Evolutionary conservation across 345 rosid genomes (phyloP).

Genomic region (Erodium maritimum): DNA sequence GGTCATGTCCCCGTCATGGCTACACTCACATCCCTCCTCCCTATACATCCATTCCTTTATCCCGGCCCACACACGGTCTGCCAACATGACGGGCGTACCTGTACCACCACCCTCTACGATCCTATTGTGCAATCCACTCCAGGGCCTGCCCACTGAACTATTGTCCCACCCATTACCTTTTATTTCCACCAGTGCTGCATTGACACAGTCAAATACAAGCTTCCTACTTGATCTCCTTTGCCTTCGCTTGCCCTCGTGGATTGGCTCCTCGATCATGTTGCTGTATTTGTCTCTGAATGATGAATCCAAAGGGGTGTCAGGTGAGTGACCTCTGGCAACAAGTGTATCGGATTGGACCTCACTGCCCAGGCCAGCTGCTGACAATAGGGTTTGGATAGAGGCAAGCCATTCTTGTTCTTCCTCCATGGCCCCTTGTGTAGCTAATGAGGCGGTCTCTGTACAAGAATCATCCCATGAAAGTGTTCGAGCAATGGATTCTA

Average conservation of each 20-base stretch:
- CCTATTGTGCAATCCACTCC: too few species aligned
- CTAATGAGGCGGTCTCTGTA: constrained; percentile 21
- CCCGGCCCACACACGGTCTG: constrained; percentile 49
- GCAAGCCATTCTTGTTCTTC: constrained; percentile 53
- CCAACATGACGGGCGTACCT: constrained; percentile 21
- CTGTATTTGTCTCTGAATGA: constrained; percentile 41
- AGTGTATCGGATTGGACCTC: constrained; percentile 20
- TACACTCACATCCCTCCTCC: constrained; percentile 16
- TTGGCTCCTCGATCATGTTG: constrained; percentile 28
- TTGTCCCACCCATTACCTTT: constrained; percentile 21
- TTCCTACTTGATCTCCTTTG: constrained; percentile 48
- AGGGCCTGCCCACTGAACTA: constrained; percentile 13
- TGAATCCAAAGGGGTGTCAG: constrained; percentile 67
- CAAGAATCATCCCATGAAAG: constrained; percentile 44
- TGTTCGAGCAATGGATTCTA: constrained; percentile 51
- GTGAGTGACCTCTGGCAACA: constrained; percentile 56
- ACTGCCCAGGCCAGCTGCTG: constrained; percentile 37
- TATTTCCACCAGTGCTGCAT: constrained; percentile 45
- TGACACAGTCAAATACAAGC: constrained; percentile 67
- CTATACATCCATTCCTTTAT: constrained; percentile 47
- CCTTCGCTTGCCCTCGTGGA: constrained; percentile 58
- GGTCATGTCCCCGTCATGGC: constrained; percentile 37
- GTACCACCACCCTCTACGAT: too few species aligned
- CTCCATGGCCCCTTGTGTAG: constrained; percentile 24
- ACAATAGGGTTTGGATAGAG: constrained; percentile 40